These are phyloP conservation scores for Metschnikowia arizonensis DNA, from an alignment of 805 yeast species.

Conservation along the genomic window DNA sequence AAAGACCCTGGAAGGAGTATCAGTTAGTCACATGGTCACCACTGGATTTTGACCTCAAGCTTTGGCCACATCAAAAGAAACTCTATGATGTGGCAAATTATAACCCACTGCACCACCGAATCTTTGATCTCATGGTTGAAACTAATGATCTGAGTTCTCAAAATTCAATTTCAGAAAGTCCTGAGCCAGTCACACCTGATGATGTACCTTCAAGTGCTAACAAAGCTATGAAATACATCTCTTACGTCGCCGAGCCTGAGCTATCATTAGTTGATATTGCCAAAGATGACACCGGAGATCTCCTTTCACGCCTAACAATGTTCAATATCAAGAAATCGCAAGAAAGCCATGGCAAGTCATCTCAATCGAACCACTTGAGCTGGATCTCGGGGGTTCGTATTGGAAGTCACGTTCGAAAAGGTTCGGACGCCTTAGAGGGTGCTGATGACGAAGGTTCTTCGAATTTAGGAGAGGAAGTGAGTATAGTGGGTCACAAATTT, in stretches of 20 bases:
- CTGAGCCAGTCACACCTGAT: slow-evolving; percentile 9
- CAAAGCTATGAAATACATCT: slow-evolving; percentile 21
- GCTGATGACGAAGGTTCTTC: slow-evolving; percentile 40
- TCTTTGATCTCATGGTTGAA: slow-evolving; percentile 15
- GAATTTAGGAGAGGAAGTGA: slow-evolving; percentile 88
- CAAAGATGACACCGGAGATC: slow-evolving; percentile 30
- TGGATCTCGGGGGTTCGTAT: slow-evolving; percentile 94
- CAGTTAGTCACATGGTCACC: slow-evolving; percentile 94
- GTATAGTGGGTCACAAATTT: slow-evolving; percentile 80
- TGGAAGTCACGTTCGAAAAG: slow-evolving; percentile 44
- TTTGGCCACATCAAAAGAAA: slow-evolving; percentile 65
- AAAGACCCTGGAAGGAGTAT: slow-evolving; percentile 69
- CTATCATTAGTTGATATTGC: slow-evolving; percentile 29
- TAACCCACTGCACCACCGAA: slow-evolving; percentile 31
- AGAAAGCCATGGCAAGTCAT: slow-evolving; percentile 32
- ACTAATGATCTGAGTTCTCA: slow-evolving; percentile 4
- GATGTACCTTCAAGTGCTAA: slow-evolving; percentile 2
- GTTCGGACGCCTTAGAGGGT: slow-evolving; percentile 5
- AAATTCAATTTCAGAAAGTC: slow-evolving; percentile 5
- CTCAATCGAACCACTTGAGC: slow-evolving; percentile 62
- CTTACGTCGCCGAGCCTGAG: slow-evolving; percentile 38
- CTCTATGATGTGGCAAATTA: slow-evolving; percentile 35
- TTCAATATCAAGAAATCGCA: slow-evolving; percentile 36
- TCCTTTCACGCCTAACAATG: slow-evolving; percentile 35
- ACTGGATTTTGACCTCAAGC: slow-evolving; percentile 69